A percentile compares a stretch with the other conserved stretches of the same genome.
Evolutionary conservation across 2,329 filamentous ascomycete species (phyloP).

Genomic region (Clonostachys solani): DNA sequence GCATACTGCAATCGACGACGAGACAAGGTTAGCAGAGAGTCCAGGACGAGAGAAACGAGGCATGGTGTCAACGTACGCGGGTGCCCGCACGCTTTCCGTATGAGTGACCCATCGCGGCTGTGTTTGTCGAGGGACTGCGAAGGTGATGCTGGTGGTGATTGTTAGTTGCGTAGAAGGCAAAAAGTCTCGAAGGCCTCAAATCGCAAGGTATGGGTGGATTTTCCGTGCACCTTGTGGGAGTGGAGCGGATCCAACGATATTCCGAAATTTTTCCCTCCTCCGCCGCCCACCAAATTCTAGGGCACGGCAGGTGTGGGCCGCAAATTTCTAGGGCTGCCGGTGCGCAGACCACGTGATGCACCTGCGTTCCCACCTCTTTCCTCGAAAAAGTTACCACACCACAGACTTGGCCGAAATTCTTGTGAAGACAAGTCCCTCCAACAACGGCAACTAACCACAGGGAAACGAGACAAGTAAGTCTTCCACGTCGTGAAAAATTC

Average conservation of each 20-base stretch:
- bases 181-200: constrained; percentile 7
- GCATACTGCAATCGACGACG: constrained; percentile 57
- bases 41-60: no score
- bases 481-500: background rate
- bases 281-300: constrained; percentile 16
- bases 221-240: constrained; percentile 30
- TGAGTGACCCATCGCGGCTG: constrained; percentile 77
- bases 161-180: constrained; percentile 29
- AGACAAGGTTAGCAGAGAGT: constrained; percentile 1
- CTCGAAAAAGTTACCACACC: constrained; percentile 19
- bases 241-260: constrained; percentile 23
- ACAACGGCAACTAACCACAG: constrained; percentile 22
- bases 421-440: constrained; percentile 7
- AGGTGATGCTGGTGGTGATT: constrained; percentile 34
- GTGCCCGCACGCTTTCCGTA: constrained; percentile 84
- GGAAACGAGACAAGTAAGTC: constrained; percentile 35
- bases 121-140: constrained; percentile 35
- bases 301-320: no score
- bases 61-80: constrained; percentile 55
- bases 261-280: constrained; percentile 13
- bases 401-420: constrained; percentile 19
- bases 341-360: background rate
- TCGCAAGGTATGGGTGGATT: constrained; percentile 18
- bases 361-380: background rate
- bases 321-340: constrained; percentile 23